Base-by-base conservation (phyloP, 2,329 filamentous ascomycete species). In the Xylariales sp. region DNA sequence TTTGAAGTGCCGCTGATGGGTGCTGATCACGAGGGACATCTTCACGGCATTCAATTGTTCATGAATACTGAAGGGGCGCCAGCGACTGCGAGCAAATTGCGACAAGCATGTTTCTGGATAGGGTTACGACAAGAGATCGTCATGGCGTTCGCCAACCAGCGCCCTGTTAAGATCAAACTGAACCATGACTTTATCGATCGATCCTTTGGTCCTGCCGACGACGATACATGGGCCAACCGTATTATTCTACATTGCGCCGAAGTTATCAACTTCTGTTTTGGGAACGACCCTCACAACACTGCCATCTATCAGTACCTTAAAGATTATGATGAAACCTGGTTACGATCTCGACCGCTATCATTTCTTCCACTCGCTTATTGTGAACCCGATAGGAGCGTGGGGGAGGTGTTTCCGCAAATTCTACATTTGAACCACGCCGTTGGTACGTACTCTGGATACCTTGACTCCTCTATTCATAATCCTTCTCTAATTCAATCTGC, bases 41-140 rank as follows among this genome's bases (percentile, higher is more conserved):
- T 39, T n/a, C 29, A 31, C 16, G 37, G 37, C 21, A 39, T 39
- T 15, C 37, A 33, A n/a, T 17, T 32, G 11, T 39, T 39, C 23
- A 39, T 39, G 29, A 32, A 19, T 14, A 32, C 29, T 16, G 20
- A 19, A 3, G 19, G 16, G 6, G 19, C 17, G 12, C 33, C 37
- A 4, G 13, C 29, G 8, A n/a, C 20, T n/a, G 13, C 19, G 6
- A 23, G 21, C 14, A 32, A 21, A 15, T 30, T 39, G 13, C 37
- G 37, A 5, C 17, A 33, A 16, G 37, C 37, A 15, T 31, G 28
- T 18, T 39, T 39, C 37, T 39, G 37, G 37, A 32, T 18, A 5
- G 37, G 37, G 11, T 30, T 39, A 4, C 37, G 37, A 8, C 37
- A 39, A 21, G 37, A 39, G 21, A 33, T 39, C 23, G 37, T 31